Base-by-base conservation (phyloP, 805 yeast species). In the Lachancea cidri region DNA sequence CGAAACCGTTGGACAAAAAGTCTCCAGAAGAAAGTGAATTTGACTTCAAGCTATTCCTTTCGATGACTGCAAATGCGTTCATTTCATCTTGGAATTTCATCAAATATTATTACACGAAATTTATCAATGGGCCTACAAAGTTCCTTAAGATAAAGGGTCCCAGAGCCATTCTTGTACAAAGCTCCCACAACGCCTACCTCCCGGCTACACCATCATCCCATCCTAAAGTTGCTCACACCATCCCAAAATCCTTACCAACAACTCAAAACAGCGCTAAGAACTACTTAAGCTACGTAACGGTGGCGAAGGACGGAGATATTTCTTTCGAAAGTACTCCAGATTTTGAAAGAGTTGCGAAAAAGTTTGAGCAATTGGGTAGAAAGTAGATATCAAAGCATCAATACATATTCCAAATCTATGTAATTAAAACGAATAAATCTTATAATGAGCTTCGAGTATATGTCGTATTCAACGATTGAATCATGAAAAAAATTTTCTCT, bases 91-190 rank as follows among this genome's bases (percentile, higher is more conserved):
- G 47, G 42, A 37, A 45, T 36, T 50, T 50, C 44, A 8, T 45
- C 16, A 39, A 41, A 24, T 37, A 29, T 16, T 13, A 19, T 7
- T 53, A 45, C 40, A 38, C 50, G 27, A 40, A 17, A 5, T 24
- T 44, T 7, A 41, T 50, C 38, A 52, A 46, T 36, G 60, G 60
- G 8, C 51, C 57, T 4, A 43, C 51, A 8, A 49, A 46, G 22
- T 58, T 53, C 33, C 41, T 61, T n/a, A 53, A 50, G 37, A 51
- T 62, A 3, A 49, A 46, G 24, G 67, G 67, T 2, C 67, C 67
- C 36, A 57, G 67, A 49, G 48, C 55, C 6, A 22, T 63, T 7
- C 42, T 62, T n/a, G 48, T 63, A 1, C 67, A 63, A 45, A 59
- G 53, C 36, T 46, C 54, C 15, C 45, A 46, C 43, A 50, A 48